These are phyloP conservation scores for Gracilaria domingensis DNA, from an alignment of 23 red algal genomes.

Conservation along the genomic window DNA sequence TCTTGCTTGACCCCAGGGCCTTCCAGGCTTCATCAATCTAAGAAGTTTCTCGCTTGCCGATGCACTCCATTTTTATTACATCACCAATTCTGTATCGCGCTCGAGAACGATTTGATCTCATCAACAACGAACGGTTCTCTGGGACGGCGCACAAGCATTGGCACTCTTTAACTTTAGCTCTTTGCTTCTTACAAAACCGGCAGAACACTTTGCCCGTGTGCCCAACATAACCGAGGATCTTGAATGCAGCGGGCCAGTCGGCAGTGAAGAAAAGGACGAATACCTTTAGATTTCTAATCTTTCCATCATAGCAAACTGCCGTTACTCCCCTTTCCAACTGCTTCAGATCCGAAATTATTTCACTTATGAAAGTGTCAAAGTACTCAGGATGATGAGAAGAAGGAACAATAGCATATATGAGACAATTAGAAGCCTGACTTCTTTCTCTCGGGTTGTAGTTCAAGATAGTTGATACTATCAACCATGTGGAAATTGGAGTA, in stretches of 20 bases:
- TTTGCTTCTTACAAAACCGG: neutral
- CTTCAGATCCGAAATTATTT: neutral
- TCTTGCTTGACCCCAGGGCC: neutral
- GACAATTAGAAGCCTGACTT: neutral
- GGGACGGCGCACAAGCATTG: neutral
- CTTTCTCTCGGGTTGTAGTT: neutral
- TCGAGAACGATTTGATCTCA: too few species aligned
- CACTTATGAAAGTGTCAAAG: neutral
- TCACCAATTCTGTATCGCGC: too few species aligned
- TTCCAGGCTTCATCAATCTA: neutral
- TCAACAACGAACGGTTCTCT: neutral
- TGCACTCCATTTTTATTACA: neutral
- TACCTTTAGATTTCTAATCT: neutral
- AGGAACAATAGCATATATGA: neutral
- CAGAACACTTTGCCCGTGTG: slow-evolving; percentile 24
- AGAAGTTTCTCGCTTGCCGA: neutral
- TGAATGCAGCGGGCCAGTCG: slow-evolving; percentile 14
- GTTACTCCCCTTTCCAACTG: neutral
- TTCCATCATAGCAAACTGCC: neutral
- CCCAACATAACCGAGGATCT: neutral
- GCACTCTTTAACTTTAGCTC: neutral
- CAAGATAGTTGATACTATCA: neutral
- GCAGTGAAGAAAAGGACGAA: neutral
- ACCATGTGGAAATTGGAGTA: neutral
- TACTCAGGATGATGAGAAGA: neutral